Base-by-base conservation (phyloP, 768 basidiomycete genomes). In the Suillus cothurnatus region DNA sequence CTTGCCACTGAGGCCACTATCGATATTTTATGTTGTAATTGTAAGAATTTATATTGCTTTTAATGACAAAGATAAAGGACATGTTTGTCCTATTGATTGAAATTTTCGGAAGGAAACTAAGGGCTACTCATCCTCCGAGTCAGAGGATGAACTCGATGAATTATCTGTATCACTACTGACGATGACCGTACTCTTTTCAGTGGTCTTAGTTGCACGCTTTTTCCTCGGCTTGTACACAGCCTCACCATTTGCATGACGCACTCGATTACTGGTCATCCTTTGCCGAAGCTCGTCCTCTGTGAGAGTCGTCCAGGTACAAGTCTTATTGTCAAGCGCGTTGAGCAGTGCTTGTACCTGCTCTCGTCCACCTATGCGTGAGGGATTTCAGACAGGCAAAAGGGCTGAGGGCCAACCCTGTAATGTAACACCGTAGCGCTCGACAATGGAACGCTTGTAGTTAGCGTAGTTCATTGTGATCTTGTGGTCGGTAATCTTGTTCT, bases 291-390 rank as follows among this genome's bases (percentile, higher is more conserved):
- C 15, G 4, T 50, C 49, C 23, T 50, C 23, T 50, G 49, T 23
- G 49, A 50, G 49, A 14, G 49, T 26, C 0, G 14, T 15, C 49
- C 49, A 50, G 14, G 49, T 26, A 14, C 23, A 50, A 50, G 23
- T 15, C 49, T 50, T 50, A 26, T 50, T 50, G 49, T 15, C 12
- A 6, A 50, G 23, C 4, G 23, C 49, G 23, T 47, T 19, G 21
- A 49, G 47, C 47, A 49, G 47, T 49, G 47, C n/a, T 49, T 12
- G n/a, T n/a, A 49, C 47, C 47, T 49, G 47, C 47, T 57, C 56
- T 6, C 28, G 6, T 32, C 56, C 56, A 32, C 56, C 56, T 32
- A 57, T 19, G n/a, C 7, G 6, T 32, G 56, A 57, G 31, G 56
- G 56, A 38, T 57, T 57, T 57, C 6, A 15, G 31, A 57, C 56